Evolutionary conservation across 768 basidiomycete species (phyloP).

Genomic region (Russula foetens): DNA sequence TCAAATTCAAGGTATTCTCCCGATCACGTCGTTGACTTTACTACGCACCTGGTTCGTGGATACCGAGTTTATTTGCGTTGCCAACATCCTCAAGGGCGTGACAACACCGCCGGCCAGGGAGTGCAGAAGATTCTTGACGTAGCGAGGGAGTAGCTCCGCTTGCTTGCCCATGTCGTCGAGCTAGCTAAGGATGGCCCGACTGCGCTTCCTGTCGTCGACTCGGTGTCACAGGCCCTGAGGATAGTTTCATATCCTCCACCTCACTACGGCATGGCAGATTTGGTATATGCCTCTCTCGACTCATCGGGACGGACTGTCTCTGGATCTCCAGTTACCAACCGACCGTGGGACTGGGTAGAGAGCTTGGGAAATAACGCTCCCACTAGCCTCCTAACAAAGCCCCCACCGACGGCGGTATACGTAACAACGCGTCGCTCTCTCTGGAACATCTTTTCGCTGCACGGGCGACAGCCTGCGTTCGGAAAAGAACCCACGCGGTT

Average conservation of each 20-base stretch:
- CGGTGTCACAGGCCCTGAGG: slow-evolving; percentile 48
- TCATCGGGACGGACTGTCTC: slow-evolving; percentile 40
- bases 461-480: slow-evolving; percentile 37
- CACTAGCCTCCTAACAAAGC: slow-evolving; percentile 36
- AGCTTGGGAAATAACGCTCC: slow-evolving; percentile 53
- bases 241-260: slow-evolving; percentile 48
- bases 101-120: slow-evolving; percentile 23
- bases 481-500: slow-evolving; percentile 34
- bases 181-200: slow-evolving; percentile 45
- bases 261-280: slow-evolving; percentile 43
- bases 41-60: slow-evolving; percentile 51
- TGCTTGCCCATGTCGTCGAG: slow-evolving; percentile 59
- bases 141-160: slow-evolving; percentile 55
- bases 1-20: slow-evolving; percentile 54
- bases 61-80: slow-evolving; percentile 60
- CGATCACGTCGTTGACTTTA: neutral
- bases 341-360: slow-evolving; percentile 86
- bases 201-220: slow-evolving; percentile 42
- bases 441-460: slow-evolving; percentile 67
- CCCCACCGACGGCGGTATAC: slow-evolving; percentile 35
- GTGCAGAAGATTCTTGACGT: slow-evolving; percentile 31
- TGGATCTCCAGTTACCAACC: slow-evolving; percentile 52
- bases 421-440: slow-evolving; percentile 61
- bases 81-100: slow-evolving; percentile 40
- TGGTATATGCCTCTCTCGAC: slow-evolving; percentile 54